A percentile compares a stretch with the other conserved stretches of the same genome.
Evolutionary conservation across 305 asterid genomes (phyloP).

Genomic region (Solanum hybrid): DNA sequence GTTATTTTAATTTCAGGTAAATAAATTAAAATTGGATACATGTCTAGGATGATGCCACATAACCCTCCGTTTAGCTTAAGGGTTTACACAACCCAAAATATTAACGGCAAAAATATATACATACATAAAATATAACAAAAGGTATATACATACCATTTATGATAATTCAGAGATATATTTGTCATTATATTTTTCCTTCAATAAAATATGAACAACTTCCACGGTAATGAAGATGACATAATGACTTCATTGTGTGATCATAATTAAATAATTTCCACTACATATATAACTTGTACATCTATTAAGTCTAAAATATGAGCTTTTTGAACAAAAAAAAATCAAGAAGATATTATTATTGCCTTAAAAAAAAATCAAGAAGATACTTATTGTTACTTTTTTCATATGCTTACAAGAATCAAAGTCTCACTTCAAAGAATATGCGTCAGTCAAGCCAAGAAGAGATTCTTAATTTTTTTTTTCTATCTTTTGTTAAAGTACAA

Average conservation of each 20-base stretch:
- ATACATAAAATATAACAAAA: no score
- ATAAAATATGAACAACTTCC: not conserved
- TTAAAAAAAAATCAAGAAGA: not conserved
- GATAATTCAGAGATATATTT: no score
- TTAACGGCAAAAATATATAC: not conserved
- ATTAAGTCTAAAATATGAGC: not conserved
- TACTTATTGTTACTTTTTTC: not conserved
- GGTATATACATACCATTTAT: not conserved
- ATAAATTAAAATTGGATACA: not conserved
- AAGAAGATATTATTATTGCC: not conserved
- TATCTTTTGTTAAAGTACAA: not conserved
- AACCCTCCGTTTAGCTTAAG: not conserved
- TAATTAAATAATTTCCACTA: not conserved
- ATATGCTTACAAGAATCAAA: not conserved
- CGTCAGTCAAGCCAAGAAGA: not conserved
- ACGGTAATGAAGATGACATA: not conserved
- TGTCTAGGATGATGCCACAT: not conserved
- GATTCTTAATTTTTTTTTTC: not conserved
- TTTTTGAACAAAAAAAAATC: not conserved
- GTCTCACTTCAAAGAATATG: not conserved
- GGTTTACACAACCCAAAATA: not conserved
- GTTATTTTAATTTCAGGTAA: no score
- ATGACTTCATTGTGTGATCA: not conserved
- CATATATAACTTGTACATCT: not conserved
- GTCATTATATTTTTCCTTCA: not conserved